These are phyloP conservation scores for Exobasidium cylindrosporum DNA, from an alignment of 1,284 basidiomycete genomes.

Conservation along the genomic window DNA sequence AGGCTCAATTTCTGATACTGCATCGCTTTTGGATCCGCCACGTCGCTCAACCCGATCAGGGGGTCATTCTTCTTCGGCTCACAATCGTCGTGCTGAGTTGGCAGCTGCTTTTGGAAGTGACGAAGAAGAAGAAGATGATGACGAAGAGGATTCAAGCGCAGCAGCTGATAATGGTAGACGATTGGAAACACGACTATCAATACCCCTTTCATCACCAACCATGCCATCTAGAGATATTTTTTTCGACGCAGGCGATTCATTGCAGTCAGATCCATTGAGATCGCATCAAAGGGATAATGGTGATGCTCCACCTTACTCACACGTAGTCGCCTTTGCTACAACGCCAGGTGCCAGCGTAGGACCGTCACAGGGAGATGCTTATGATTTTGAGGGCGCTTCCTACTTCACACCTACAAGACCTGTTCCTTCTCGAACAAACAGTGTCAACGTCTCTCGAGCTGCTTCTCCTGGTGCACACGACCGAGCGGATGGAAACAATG, in stretches of 20 bases:
- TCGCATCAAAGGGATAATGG: slow-evolving; percentile 3
- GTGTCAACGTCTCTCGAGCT: slow-evolving; percentile 24
- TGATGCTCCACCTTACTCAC: neutral
- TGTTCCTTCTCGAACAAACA: slow-evolving; percentile 10
- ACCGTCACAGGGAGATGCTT: slow-evolving; percentile 16
- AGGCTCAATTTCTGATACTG: neutral
- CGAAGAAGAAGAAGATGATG: slow-evolving; percentile 17
- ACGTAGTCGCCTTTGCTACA: slow-evolving; percentile 1
- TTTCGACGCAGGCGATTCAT: slow-evolving; percentile 44
- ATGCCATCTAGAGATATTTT: slow-evolving; percentile 25
- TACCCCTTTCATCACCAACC: neutral
- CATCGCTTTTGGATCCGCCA: neutral
- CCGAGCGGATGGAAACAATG: neutral
- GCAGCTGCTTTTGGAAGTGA: slow-evolving; percentile 24
- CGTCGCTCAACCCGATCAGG: neutral
- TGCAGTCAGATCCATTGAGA: slow-evolving; percentile 32
- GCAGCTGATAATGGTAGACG: slow-evolving; percentile 1
- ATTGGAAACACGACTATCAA: neutral
- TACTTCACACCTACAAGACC: slow-evolving; percentile 26
- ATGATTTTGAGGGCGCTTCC: slow-evolving; percentile 45
- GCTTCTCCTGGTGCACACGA: neutral
- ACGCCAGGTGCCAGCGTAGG: slow-evolving; percentile 2
- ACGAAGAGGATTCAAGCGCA: neutral
- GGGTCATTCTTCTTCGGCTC: neutral
- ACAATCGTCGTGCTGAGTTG: slow-evolving; percentile 17